Evolutionary conservation across 2,329 filamentous ascomycete species (phyloP).

Genomic region (Penicillium sp.): DNA sequence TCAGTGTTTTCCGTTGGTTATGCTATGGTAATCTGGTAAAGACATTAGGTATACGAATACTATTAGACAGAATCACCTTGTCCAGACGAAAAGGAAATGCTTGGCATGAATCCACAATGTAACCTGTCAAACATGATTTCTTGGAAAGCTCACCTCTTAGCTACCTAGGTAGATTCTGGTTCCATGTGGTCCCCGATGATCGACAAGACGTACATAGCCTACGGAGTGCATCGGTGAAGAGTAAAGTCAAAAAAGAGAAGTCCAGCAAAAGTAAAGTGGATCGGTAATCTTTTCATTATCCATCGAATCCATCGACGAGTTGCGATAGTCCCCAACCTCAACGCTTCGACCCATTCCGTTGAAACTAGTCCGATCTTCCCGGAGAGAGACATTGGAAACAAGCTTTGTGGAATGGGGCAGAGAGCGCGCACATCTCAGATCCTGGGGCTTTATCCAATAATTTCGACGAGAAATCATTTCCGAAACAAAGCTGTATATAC

Average conservation of each 20-base stretch:
- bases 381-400: slow-evolving; percentile 9
- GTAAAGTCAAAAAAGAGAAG: not conserved
- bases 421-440: not conserved
- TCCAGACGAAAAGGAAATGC: not conserved
- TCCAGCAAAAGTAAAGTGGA: not conserved
- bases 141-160: not conserved
- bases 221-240: not conserved
- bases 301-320: not conserved
- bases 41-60: not conserved
- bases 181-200: not conserved
- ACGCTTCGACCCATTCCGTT: slow-evolving; percentile 1
- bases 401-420: slow-evolving; percentile 13
- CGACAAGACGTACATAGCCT: not conserved
- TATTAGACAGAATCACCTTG: not conserved
- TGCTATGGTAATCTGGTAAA: not conserved
- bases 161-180: not conserved
- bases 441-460: not conserved
- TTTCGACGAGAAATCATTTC: not conserved
- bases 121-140: not conserved
- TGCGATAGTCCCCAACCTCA: not conserved
- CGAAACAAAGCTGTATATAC: not conserved
- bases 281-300: slow-evolving; percentile 1
- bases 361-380: slow-evolving; percentile 8
- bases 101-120: slow-evolving; percentile 1
- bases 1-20: not conserved